Evolutionary conservation across 2,329 filamentous ascomycete genomes (phyloP).

Genomic region (Metarhizium humberi): DNA sequence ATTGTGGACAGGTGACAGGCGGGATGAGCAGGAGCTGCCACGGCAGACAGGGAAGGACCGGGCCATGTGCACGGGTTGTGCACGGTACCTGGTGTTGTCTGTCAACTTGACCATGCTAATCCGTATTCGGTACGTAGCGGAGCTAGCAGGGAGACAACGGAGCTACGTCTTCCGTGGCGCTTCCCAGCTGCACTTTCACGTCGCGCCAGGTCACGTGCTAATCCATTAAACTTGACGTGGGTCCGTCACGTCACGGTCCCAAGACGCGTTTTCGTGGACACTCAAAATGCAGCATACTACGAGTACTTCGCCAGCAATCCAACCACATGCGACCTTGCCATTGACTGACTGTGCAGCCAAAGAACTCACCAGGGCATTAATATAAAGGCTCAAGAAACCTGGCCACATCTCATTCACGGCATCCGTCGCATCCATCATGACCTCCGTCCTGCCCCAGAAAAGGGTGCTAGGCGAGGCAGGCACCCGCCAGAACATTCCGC

Average conservation of each 20-base stretch:
- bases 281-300: not conserved
- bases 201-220: conserved; percentile 21
- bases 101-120: too few species aligned
- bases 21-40: not conserved
- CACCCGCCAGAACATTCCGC: conserved; percentile 50
- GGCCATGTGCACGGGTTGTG: too few species aligned
- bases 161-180: too few species aligned
- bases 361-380: not conserved
- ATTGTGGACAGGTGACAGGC: too few species aligned
- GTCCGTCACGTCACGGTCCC: conserved; percentile 27
- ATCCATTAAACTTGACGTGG: conserved; percentile 17
- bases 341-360: not conserved
- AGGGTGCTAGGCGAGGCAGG: conserved; percentile 63
- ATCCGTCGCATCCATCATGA: conserved; percentile 24
- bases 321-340: not conserved
- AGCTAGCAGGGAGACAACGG: too few species aligned
- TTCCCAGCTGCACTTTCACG: not conserved
- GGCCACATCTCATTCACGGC: conserved; percentile 1
- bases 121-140: too few species aligned
- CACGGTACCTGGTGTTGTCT: too few species aligned
- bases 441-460: conserved; percentile 55
- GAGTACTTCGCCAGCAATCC: not conserved
- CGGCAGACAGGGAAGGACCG: not conserved
- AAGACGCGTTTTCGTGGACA: conserved; percentile 21
- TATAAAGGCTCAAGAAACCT: not conserved